phyloP scores from a whole-genome alignment of 164 flowering plant species.

The Brasenia schreberi region DNA sequence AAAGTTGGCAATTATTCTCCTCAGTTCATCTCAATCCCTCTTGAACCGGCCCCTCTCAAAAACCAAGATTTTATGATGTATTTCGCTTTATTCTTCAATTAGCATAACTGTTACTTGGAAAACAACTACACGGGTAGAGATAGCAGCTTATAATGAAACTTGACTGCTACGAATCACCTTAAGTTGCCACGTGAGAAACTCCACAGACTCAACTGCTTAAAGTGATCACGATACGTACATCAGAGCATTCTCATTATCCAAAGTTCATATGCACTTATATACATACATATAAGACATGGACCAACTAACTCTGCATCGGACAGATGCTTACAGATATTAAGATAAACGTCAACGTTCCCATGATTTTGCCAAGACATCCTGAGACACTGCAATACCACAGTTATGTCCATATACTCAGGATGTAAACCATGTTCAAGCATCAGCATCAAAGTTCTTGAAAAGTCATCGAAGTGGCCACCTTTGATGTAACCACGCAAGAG shows the following conservation, averaged over 20 bases:
- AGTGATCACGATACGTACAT: slow-evolving; percentile 2
- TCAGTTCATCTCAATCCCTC: not conserved
- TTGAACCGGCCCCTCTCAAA: not conserved
- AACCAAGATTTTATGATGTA: not conserved
- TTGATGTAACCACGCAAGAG: slow-evolving; percentile 79
- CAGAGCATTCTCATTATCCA: slow-evolving; percentile 72
- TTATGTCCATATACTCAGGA: slow-evolving; percentile 73
- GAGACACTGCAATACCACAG: slow-evolving; percentile 72
- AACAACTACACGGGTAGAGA: not conserved
- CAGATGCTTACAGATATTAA: slow-evolving; percentile 65
- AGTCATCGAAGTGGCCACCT: slow-evolving; percentile 70
- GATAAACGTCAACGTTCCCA: slow-evolving; percentile 47
- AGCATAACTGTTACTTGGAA: not conserved
- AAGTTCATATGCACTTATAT: slow-evolving; percentile 47
- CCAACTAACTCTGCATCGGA: slow-evolving; percentile 53
- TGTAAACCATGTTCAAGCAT: slow-evolving; percentile 67
- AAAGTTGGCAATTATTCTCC: no score
- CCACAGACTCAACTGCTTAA: not conserved
- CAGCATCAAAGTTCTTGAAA: slow-evolving; percentile 48
- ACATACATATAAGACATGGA: slow-evolving; percentile 69
- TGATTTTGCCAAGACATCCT: slow-evolving; percentile 42
- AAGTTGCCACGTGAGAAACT: not conserved
- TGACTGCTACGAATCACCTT: not conserved
- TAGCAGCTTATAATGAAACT: not conserved
- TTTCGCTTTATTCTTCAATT: no score